phyloP scores from a whole-genome alignment of 768 basidiomycete genomes.

The Boletus sensibilis region DNA sequence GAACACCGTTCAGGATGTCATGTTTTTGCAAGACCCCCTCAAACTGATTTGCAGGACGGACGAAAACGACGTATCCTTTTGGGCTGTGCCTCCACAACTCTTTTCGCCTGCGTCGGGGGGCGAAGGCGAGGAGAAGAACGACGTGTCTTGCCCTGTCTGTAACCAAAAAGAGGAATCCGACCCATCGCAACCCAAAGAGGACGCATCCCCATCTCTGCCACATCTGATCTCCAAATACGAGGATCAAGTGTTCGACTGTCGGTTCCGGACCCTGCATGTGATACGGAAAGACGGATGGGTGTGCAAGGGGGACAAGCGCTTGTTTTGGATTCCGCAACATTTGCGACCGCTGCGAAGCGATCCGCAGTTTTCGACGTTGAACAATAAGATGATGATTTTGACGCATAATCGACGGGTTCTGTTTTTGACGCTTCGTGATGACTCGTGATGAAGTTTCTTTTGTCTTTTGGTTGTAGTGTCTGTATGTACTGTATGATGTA shows the following conservation, averaged over 20 bases:
- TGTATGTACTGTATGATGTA: neutral
- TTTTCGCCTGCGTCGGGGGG: neutral
- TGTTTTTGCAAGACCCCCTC: slow-evolving; percentile 2
- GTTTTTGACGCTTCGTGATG: slow-evolving; percentile 2
- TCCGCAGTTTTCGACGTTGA: neutral
- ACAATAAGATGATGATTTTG: slow-evolving; percentile 8
- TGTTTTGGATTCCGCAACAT: slow-evolving; percentile 15
- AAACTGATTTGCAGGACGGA: slow-evolving; percentile 2
- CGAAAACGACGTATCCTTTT: neutral
- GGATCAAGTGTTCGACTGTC: slow-evolving; percentile 1
- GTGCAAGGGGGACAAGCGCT: slow-evolving; percentile 1
- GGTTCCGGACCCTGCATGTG: slow-evolving; percentile 1
- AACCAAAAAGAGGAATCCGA: neutral
- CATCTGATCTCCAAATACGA: slow-evolving; percentile 9
- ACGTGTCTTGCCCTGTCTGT: neutral
- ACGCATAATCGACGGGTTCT: slow-evolving; percentile 2
- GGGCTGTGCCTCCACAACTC: neutral
- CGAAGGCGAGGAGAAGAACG: neutral
- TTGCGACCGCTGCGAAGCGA: slow-evolving; percentile 2
- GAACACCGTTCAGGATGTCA: neutral
- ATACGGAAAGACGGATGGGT: slow-evolving; percentile 15
- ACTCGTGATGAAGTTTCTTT: neutral
- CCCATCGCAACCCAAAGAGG: neutral
- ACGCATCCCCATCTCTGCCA: neutral
- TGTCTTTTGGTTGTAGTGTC: neutral